A percentile compares a stretch with the other conserved stretches of the same genome.
Conservation (phyloP, 495 filamentous ascomycete species). For the Talaromyces liani region DNA sequence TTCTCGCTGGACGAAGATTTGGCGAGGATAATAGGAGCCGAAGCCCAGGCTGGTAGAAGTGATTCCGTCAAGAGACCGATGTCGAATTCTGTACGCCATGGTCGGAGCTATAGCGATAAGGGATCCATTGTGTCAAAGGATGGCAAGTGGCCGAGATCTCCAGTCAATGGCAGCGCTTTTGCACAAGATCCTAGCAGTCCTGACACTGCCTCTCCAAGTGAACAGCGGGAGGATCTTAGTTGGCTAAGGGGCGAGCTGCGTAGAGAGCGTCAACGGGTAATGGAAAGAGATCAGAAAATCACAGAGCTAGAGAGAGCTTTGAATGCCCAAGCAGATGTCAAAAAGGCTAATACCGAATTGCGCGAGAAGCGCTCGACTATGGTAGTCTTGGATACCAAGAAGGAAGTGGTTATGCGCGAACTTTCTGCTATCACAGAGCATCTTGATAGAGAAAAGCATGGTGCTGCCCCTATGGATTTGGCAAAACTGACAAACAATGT, state of each 20-base stretch:
- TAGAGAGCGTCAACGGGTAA: conserved; percentile 69
- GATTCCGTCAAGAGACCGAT: conserved; percentile 76
- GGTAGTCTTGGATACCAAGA: conserved; percentile 88
- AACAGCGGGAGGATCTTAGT: conserved; percentile 61
- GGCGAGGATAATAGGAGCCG: conserved; percentile 68
- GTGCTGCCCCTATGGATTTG: conserved; percentile 61
- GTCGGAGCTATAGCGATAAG: conserved; percentile 78
- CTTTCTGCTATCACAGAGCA: conserved; percentile 80
- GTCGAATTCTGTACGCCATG: conserved; percentile 88
- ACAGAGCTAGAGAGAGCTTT: conserved; percentile 72
- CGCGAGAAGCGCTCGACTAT: conserved; percentile 93
- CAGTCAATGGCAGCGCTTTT: conserved; percentile 56
- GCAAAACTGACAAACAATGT: conserved; percentile 75
- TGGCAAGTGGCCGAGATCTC: conserved; percentile 64
- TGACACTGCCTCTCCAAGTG: conserved; percentile 47
- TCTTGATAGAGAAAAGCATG: conserved; percentile 59
- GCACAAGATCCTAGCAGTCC: conserved; percentile 69
- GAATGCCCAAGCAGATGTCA: conserved; percentile 67
- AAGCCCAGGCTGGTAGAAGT: conserved; percentile 37
- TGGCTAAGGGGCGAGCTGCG: conserved; percentile 71
- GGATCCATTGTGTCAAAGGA: conserved; percentile 41
- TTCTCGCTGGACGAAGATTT: conserved; percentile 90
- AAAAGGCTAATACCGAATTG: conserved; percentile 76
- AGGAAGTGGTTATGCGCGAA: conserved; percentile 90
- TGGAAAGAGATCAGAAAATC: conserved; percentile 70